Conservation (phyloP, 2,329 filamentous ascomycete species). For the Xylaria polymorpha region DNA sequence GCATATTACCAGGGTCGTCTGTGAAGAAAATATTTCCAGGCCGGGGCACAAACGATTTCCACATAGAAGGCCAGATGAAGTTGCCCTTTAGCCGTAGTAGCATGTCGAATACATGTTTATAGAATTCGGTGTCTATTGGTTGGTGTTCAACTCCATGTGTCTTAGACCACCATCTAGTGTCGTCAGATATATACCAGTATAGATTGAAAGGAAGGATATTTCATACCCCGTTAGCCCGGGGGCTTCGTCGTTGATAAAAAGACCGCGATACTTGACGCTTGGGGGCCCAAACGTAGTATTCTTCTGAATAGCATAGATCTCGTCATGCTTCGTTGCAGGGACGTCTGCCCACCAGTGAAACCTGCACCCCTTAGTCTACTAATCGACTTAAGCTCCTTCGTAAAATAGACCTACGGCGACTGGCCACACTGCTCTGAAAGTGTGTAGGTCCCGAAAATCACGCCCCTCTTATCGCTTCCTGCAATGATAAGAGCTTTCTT, state of each 20-base stretch:
- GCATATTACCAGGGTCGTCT: slow-evolving; percentile 69
- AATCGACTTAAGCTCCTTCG: neutral
- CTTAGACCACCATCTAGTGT: slow-evolving; percentile 64
- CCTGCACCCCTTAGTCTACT: slow-evolving; percentile 31
- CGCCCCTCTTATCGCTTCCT: slow-evolving; percentile 68
- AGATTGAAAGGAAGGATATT: slow-evolving; percentile 43
- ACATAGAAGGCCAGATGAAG: slow-evolving; percentile 76
- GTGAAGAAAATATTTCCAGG: slow-evolving; percentile 69
- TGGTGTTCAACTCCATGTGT: slow-evolving; percentile 61
- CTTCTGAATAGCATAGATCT: slow-evolving; percentile 62
- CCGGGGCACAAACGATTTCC: slow-evolving; percentile 60
- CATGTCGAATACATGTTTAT: slow-evolving; percentile 71
- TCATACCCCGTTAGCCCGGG: slow-evolving; percentile 59
- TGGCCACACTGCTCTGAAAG: slow-evolving; percentile 72
- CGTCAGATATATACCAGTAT: slow-evolving; percentile 55
- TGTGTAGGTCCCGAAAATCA: slow-evolving; percentile 69
- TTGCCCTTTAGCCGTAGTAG: slow-evolving; percentile 70
- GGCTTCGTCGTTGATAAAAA: slow-evolving; percentile 73
- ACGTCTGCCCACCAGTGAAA: slow-evolving; percentile 73
- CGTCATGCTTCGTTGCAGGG: slow-evolving; percentile 58
- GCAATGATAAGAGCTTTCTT: slow-evolving; percentile 65
- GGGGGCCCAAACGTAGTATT: slow-evolving; percentile 63
- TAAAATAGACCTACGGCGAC: slow-evolving; percentile 57
- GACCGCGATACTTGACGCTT: slow-evolving; percentile 68
- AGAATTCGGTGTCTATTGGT: slow-evolving; percentile 64